A percentile compares a stretch with the other conserved stretches of the same genome.
Evolutionary conservation across 2,329 filamentous ascomycete species (phyloP).

Genomic region (Sarocladiaceae sp.): DNA sequence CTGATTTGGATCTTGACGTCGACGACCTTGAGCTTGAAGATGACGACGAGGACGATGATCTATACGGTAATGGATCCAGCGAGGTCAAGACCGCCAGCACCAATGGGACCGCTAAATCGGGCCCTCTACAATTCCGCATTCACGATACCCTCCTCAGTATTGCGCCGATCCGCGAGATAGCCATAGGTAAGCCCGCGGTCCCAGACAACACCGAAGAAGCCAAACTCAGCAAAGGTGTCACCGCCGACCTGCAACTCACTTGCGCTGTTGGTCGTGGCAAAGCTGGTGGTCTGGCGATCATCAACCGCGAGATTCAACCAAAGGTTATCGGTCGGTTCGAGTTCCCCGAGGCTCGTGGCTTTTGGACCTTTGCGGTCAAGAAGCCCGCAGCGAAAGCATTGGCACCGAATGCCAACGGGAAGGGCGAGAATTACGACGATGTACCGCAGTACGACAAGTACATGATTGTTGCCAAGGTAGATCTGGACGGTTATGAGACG

Average conservation of each 20-base stretch:
- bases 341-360: constrained; percentile 66
- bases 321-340: constrained; percentile 65
- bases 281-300: constrained; percentile 66
- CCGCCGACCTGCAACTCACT: constrained; percentile 55
- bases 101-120: constrained; percentile 43
- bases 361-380: constrained; percentile 77
- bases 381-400: constrained; percentile 60
- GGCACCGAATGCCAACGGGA: constrained; percentile 43
- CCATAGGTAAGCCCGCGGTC: constrained; percentile 56
- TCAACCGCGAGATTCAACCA: constrained; percentile 76
- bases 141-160: constrained; percentile 76
- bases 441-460: constrained; percentile 69
- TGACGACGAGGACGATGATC: constrained; percentile 61
- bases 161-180: constrained; percentile 73
- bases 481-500: constrained; percentile 65
- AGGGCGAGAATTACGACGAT: constrained; percentile 47
- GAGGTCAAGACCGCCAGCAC: constrained; percentile 45
- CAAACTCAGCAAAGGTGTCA: constrained; percentile 39
- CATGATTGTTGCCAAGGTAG: constrained; percentile 75
- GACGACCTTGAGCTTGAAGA: constrained; percentile 52
- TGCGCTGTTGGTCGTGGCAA: constrained; percentile 60
- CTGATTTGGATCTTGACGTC: constrained; percentile 40
- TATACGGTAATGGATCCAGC: constrained; percentile 60
- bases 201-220: constrained; percentile 40
- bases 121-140: constrained; percentile 68